Base-by-base conservation (phyloP, 208 protist genomes). In the Leishmania guyanensis region DNA sequence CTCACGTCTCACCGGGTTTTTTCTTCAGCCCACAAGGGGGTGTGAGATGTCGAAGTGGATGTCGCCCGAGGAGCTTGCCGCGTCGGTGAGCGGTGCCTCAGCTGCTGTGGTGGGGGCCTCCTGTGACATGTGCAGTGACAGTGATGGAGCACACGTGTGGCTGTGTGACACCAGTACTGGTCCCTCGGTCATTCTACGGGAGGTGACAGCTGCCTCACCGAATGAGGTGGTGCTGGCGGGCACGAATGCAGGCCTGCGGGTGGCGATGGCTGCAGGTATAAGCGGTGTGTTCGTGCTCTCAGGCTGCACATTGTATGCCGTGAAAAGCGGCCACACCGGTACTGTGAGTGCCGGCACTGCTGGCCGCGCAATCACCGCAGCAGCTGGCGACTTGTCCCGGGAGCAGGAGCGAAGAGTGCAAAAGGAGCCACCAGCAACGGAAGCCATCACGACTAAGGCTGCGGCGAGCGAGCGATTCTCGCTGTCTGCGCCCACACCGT, bases 141-240 rank as follows among this genome's bases (percentile, higher is more conserved):
- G 62, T 50, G 78, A 85, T 36, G 81, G 80, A 48, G 73, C 78
- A 8, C 77, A 79, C 39, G 74, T 90, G 66, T 93, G 85, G 87
- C 58, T 84, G 26, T 86, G 88, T 33, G 90, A 89, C 79, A 80
- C 70, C 9, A 73, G 80, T 36, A 86, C 87, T 9, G 80, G 79
- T 2, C 70, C 84, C 29, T 33, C 77, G 1, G 85, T 91, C 10
- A 36, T 83, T 51, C 69, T 93, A 58, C 72, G 81, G 10, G 70
- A 89, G 69, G 74, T 90, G 26, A 65, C 69, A 22, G 73, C 80
- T 5, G 33, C 70, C 36, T 9, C 56, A 22, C 56, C 56, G 46
- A 77, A 56, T 46, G 80, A 83, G 76, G 26, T 86, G 10, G 77
- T 76, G 66, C 84, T 93, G 65, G 22, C 70, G 0, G 81, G 76